Evolutionary conservation across 768 basidiomycete genomes (phyloP), one percentile per base, ranked within the genome.

Genomic region (Cyathus striatus): DNA sequence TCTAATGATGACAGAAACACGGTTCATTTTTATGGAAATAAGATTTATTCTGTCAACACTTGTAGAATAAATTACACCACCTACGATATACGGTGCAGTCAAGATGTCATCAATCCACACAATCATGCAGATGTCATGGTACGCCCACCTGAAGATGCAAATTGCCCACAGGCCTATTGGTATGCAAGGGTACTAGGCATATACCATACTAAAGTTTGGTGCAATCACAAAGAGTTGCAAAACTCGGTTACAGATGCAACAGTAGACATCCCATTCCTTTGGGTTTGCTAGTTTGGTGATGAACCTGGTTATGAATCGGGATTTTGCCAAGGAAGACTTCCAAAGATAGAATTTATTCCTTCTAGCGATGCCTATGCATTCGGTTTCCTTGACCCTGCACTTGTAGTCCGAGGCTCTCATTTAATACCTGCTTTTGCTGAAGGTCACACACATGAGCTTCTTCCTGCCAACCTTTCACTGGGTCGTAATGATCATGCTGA

Each of bases 301-400:
- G 59, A 72, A 26, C 41, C 39, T 0, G 43, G 33, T 4, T 51
- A 46, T 37, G 25, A 26, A 14, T 46, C 45, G 13, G 66, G 75
- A 0, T 69, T 61, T 53, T 46, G 51, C 0, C 38, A 43, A 0
- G 45, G 56, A 10, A 49, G 55, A 0, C 56, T 75, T 0, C 66
- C 60, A 23, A 46, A 57, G 0, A 24, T 78, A n/a, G 59, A 57
- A 0, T 78, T 74, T 48, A 46, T 76, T 1, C 43, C 56, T 2
- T 38, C 48, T 4, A 40, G 54, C 0, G 58, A 61, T 17, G 27
- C 40, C 0, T 49, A 50, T 2, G 58, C 66, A 3, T 78, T 75
- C 43, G 65, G 73, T 0, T 78, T 79, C 36, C 16, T 77, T 0
- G 57, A 76, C 46, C 74, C 74, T 0, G 37, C 48, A 5, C 48